Evolutionary conservation across 345 rosid species (phyloP).

Genomic region (Moricandia moricandioides): DNA sequence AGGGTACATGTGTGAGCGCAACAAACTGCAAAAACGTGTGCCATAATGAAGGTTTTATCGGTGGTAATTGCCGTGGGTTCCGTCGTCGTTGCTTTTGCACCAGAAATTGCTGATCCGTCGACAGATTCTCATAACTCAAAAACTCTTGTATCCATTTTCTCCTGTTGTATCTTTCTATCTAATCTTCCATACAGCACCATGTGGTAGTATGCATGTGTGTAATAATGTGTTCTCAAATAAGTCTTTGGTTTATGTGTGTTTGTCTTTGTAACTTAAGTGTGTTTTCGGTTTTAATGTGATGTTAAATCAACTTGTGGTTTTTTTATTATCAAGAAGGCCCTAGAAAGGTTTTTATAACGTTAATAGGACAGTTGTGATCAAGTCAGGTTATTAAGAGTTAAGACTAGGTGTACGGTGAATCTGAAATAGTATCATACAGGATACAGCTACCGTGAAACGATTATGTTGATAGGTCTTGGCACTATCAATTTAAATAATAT

Average conservation of each 20-base stretch:
- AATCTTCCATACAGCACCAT: slow-evolving; percentile 11
- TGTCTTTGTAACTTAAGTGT: not conserved
- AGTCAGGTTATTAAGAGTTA: not conserved
- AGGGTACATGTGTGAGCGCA: slow-evolving; percentile 37
- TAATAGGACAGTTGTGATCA: not conserved
- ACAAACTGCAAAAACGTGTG: slow-evolving; percentile 48
- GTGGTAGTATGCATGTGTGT: slow-evolving; percentile 20
- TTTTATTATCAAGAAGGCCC: not conserved
- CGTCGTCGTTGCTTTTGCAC: slow-evolving; percentile 58
- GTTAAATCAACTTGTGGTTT: slow-evolving; percentile 13
- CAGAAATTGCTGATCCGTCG: slow-evolving; percentile 34
- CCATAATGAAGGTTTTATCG: slow-evolving; percentile 44
- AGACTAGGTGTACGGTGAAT: not conserved
- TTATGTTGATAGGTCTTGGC: not conserved
- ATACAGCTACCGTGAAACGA: not conserved
- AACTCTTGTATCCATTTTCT: not conserved
- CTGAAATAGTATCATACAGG: not conserved
- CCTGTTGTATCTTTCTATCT: not conserved
- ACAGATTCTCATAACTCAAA: not conserved
- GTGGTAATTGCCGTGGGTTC: slow-evolving; percentile 47
- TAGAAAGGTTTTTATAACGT: not conserved
- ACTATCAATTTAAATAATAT: not conserved
- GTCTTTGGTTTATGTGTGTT: not conserved
- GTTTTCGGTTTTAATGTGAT: slow-evolving; percentile 15
- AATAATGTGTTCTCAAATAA: slow-evolving; percentile 25